Conservation (phyloP, 495 filamentous ascomycete genomes). For the Penicillium nucicola region DNA sequence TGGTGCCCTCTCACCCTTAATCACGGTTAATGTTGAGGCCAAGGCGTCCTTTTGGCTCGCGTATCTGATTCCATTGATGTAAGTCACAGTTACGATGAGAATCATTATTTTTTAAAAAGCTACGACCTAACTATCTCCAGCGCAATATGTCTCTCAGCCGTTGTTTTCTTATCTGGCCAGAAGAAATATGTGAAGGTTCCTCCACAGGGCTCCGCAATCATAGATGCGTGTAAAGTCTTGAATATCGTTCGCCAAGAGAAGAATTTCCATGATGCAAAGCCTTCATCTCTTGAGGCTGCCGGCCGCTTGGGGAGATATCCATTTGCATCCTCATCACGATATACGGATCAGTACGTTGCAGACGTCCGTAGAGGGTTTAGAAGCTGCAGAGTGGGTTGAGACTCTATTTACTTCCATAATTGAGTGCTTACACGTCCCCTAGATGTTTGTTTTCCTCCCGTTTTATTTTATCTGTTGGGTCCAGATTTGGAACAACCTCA, state of each 20-base stretch:
- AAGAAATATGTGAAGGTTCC: slow-evolving; percentile 32
- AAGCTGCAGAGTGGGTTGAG: slow-evolving; percentile 35
- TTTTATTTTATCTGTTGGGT: slow-evolving; percentile 16
- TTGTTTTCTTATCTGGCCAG: slow-evolving; percentile 6
- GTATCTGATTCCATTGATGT: slow-evolving; percentile 41
- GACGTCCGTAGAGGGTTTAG: slow-evolving; percentile 44
- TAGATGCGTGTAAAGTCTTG: slow-evolving; percentile 36
- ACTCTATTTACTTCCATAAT: neutral
- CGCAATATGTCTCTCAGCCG: slow-evolving; percentile 12
- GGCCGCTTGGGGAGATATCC: slow-evolving; percentile 6
- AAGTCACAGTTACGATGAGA: neutral
- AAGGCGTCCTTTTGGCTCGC: slow-evolving; percentile 61
- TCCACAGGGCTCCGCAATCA: slow-evolving; percentile 43
- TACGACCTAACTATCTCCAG: neutral
- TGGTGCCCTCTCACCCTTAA: slow-evolving; percentile 33
- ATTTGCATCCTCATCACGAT: neutral
- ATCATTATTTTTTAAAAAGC: too few species aligned
- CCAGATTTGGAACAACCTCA: slow-evolving; percentile 21
- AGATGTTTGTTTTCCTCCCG: slow-evolving; percentile 46
- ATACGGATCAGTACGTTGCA: slow-evolving; percentile 46
- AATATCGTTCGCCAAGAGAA: slow-evolving; percentile 17
- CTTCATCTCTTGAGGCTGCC: slow-evolving; percentile 6
- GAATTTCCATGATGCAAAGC: slow-evolving; percentile 21
- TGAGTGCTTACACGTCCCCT: neutral
- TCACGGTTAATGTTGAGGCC: slow-evolving; percentile 24